phyloP scores from a whole-genome alignment of 371 early-diverging fungal species.

The Dichotomocladium elegans region DNA sequence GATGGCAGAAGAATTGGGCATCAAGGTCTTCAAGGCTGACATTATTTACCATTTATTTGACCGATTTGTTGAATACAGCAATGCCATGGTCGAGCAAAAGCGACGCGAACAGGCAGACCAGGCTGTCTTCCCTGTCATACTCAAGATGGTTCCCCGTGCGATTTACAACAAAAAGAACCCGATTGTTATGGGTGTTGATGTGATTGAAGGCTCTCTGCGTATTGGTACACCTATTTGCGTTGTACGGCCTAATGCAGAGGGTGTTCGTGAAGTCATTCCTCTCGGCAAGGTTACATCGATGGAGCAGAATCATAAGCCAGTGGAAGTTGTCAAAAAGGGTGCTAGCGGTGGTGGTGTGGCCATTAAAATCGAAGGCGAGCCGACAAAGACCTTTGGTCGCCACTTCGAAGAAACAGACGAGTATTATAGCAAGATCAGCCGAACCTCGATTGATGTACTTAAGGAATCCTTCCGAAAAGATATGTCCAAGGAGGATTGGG shows the following conservation, averaged over 20 bases:
- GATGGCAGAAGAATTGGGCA: constrained; percentile 89
- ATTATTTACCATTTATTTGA: constrained; percentile 99
- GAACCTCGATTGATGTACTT: constrained; percentile 95
- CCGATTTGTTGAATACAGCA: constrained; percentile 83
- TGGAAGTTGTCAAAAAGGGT: constrained; percentile 85
- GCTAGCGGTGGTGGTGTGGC: constrained; percentile 89
- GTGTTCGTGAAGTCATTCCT: constrained; percentile 62
- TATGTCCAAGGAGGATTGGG: constrained; percentile 93
- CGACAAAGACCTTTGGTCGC: constrained; percentile 91
- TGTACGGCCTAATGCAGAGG: constrained; percentile 75
- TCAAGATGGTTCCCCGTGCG: constrained; percentile 93
- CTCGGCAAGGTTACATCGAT: constrained; percentile 97
- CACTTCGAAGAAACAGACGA: constrained; percentile 93
- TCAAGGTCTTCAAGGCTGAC: constrained; percentile 96
- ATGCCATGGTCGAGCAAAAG: constrained; percentile 77
- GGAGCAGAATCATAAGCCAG: constrained; percentile 92
- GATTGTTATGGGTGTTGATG: constrained; percentile 97
- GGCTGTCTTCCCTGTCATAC: constrained; percentile 96
- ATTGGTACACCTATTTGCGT: constrained; percentile 97
- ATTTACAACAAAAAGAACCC: constrained; percentile 98
- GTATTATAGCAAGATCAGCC: constrained; percentile 80
- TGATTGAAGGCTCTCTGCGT: constrained; percentile 91
- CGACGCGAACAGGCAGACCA: constrained; percentile 85
- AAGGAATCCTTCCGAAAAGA: constrained; percentile 97
- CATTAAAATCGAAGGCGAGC: constrained; percentile 96